Percentiles rank a stretch among this genome's conserved stretches.
phyloP scores from a whole-genome alignment of 768 basidiomycete genomes.

The Tubosaeta sp. region DNA sequence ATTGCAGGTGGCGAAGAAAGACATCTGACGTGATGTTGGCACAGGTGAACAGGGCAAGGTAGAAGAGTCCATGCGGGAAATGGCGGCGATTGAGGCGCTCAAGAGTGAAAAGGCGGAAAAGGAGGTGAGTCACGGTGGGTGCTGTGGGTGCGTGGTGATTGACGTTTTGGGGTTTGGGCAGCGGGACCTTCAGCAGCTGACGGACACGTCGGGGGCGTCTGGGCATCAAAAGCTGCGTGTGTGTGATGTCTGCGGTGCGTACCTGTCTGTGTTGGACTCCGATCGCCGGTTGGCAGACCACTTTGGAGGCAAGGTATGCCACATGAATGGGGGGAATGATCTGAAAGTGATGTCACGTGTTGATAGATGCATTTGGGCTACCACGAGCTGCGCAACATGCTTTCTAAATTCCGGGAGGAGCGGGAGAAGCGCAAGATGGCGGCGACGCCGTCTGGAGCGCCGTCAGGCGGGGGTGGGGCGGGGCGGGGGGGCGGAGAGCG shows the following conservation, averaged over 20 bases:
- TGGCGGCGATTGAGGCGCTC: slow-evolving; percentile 95
- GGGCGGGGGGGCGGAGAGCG: slow-evolving; percentile 42
- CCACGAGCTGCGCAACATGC: slow-evolving; percentile 94
- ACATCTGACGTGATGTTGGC: slow-evolving; percentile 4
- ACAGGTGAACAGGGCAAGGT: slow-evolving; percentile 98
- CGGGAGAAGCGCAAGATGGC: slow-evolving; percentile 74
- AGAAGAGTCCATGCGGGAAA: slow-evolving; percentile 97
- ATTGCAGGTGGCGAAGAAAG: slow-evolving; percentile 7
- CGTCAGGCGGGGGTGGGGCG: slow-evolving; percentile 35
- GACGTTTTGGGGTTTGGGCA: slow-evolving; percentile 28
- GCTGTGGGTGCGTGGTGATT: background rate
- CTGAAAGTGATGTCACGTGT: slow-evolving; percentile 28
- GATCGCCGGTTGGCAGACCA: slow-evolving; percentile 98
- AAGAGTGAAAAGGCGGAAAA: slow-evolving; percentile 96
- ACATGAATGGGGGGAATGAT: slow-evolving; percentile 14
- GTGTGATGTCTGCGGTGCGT: slow-evolving; percentile 99
- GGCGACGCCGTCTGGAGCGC: slow-evolving; percentile 39
- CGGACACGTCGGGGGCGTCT: slow-evolving; percentile 96
- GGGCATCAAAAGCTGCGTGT: slow-evolving; percentile 99
- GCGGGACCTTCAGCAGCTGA: slow-evolving; percentile 93
- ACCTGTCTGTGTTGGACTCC: slow-evolving; percentile 95
- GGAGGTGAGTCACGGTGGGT: slow-evolving; percentile 51
- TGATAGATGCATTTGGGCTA: slow-evolving; percentile 97
- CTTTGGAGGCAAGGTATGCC: slow-evolving; percentile 94
- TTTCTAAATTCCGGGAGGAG: slow-evolving; percentile 86